phyloP scores from a whole-genome alignment of 768 basidiomycete genomes.

The Naganishia vishniacii region DNA sequence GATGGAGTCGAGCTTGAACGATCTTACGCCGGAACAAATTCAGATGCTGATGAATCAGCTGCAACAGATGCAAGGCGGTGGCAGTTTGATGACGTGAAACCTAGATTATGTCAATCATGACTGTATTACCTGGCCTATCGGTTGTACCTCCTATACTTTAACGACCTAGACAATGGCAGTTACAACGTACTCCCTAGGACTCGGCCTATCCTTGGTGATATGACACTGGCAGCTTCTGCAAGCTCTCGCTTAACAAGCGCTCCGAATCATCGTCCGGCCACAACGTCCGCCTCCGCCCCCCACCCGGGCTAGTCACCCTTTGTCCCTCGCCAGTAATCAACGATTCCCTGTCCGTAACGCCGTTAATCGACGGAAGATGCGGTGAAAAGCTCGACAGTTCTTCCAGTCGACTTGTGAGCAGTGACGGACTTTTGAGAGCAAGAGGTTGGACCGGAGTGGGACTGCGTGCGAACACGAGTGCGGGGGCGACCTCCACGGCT shows the following conservation, averaged over 20 bases:
- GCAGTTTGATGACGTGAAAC: conserved; percentile 15
- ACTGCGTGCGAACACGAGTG: conserved; percentile 12
- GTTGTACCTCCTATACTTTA: no score
- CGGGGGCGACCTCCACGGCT: background rate
- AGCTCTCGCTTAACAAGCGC: conserved; percentile 28
- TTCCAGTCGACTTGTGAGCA: conserved; percentile 21
- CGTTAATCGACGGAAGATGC: background rate
- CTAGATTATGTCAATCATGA: background rate
- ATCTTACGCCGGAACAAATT: conserved; percentile 12
- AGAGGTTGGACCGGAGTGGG: conserved; percentile 4
- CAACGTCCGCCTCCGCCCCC: conserved; percentile 11
- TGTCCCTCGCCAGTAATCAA: background rate
- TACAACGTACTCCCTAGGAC: no score
- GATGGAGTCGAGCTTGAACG: conserved; percentile 6
- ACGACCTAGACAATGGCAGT: no score
- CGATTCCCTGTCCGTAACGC: background rate
- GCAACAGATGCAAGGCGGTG: conserved; percentile 19
- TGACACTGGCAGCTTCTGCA: conserved; percentile 25
- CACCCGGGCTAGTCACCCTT: background rate
- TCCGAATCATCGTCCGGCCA: conserved; percentile 24
- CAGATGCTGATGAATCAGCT: conserved; percentile 18
- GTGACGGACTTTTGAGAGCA: conserved; percentile 14
- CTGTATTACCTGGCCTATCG: background rate
- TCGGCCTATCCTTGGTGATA: background rate
- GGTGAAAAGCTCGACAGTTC: conserved; percentile 5